Percentiles rank a stretch among this genome's conserved stretches.
Evolutionary conservation across 2,329 filamentous ascomycete genomes (phyloP).

Genomic region (Ophiostoma pallidulum): DNA sequence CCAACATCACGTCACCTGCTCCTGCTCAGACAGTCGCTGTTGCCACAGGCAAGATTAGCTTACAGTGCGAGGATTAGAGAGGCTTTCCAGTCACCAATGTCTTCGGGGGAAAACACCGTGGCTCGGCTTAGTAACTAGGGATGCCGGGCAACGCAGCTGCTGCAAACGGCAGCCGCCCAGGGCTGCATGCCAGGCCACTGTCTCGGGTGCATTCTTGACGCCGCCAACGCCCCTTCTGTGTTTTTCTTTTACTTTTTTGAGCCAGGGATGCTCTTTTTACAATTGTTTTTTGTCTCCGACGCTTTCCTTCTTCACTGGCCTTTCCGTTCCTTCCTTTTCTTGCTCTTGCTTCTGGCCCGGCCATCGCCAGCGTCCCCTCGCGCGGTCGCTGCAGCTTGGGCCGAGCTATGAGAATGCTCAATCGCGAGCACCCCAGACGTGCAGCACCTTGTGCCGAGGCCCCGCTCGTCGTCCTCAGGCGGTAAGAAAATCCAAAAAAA

Average conservation of each 20-base stretch:
- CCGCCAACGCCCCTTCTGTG: not conserved
- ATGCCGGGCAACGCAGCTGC: conserved; percentile 3
- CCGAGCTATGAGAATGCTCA: not conserved
- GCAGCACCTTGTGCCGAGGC: not conserved
- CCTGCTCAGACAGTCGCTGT: not conserved
- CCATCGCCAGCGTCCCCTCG: not conserved
- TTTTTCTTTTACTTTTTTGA: not conserved
- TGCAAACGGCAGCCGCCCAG: not conserved
- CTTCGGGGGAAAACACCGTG: not conserved
- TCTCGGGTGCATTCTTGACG: conserved; percentile 1
- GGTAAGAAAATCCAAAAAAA: not conserved
- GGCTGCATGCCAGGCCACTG: conserved; percentile 1
- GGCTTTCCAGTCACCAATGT: too few relatives aligned
- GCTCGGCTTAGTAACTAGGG: not conserved
- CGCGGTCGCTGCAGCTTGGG: conserved; percentile 4
- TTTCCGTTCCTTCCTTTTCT: not conserved
- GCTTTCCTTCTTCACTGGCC: not conserved
- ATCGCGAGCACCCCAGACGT: not conserved
- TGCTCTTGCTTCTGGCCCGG: not conserved
- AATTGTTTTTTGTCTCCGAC: not conserved
- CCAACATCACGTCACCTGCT: conserved; percentile 10
- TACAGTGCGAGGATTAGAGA: too few relatives aligned
- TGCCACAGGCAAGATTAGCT: not conserved
- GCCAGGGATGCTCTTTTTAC: too few relatives aligned
- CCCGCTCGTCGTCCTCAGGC: not conserved